phyloP scores from a whole-genome alignment of 768 basidiomycete genomes.

The Cyathus striatus region DNA sequence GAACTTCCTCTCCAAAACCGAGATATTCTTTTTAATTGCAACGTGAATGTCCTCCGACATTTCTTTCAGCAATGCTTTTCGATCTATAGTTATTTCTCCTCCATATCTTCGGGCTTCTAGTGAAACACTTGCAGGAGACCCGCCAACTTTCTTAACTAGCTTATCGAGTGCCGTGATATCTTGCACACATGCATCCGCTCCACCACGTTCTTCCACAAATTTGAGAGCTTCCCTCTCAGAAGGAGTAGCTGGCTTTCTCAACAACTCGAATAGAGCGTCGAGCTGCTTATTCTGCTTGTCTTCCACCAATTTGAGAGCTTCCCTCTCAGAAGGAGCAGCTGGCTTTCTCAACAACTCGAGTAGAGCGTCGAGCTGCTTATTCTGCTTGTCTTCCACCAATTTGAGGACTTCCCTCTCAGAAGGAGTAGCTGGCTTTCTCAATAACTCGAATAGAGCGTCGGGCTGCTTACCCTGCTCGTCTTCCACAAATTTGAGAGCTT shows the following conservation, averaged over 20 bases:
- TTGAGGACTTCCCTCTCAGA: slow-evolving; percentile 30
- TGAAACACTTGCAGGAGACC: slow-evolving; percentile 19
- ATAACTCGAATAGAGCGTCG: slow-evolving; percentile 21
- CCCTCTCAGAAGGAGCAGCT: slow-evolving; percentile 33
- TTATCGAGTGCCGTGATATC: slow-evolving; percentile 25
- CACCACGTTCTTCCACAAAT: slow-evolving; percentile 37
- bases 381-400: slow-evolving; percentile 28
- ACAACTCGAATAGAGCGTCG: slow-evolving; percentile 21
- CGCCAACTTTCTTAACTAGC: slow-evolving; percentile 25
- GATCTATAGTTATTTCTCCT: slow-evolving; percentile 20
- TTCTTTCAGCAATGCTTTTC: slow-evolving; percentile 27
- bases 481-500: too few species aligned
- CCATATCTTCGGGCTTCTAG: slow-evolving; percentile 17
- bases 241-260: slow-evolving; percentile 31
- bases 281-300: slow-evolving; percentile 14
- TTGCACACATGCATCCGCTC: slow-evolving; percentile 24
- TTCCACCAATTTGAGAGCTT: slow-evolving; percentile 31
- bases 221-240: slow-evolving; percentile 30
- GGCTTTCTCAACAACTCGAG: slow-evolving; percentile 30
- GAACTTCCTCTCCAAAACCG: slow-evolving; percentile 40
- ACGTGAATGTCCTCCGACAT: slow-evolving; percentile 31
- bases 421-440: slow-evolving; percentile 31
- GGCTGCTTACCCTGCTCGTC: slow-evolving; percentile 11
- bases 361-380: slow-evolving; percentile 11
- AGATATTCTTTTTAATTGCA: slow-evolving; percentile 30